Evolutionary conservation across 495 filamentous ascomycete species (phyloP).

Genomic region (Trichoderma virens): DNA sequence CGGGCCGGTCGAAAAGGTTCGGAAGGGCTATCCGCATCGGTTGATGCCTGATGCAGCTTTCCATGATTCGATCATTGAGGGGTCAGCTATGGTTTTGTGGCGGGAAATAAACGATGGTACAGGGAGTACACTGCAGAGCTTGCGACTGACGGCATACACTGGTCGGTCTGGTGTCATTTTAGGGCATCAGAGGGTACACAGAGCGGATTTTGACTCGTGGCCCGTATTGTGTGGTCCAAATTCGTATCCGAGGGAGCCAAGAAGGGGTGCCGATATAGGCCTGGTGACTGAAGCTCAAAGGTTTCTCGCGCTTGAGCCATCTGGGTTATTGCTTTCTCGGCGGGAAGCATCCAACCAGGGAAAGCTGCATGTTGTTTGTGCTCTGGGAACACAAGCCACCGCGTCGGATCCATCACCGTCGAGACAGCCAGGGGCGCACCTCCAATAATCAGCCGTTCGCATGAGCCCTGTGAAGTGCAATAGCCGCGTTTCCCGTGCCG

Average conservation of each 20-base stretch:
- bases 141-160: not conserved
- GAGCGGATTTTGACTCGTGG: not conserved
- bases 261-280: constrained; percentile 1
- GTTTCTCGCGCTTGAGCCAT: not conserved
- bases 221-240: not conserved
- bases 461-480: not conserved
- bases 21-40: constrained; percentile 4
- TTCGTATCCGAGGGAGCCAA: not conserved
- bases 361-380: not conserved
- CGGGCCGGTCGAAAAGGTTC: not conserved
- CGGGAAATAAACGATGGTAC: not conserved
- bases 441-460: not conserved
- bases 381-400: not conserved
- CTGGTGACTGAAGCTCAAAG: not conserved
- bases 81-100: not conserved
- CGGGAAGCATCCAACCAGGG: not conserved
- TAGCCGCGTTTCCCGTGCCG: not conserved
- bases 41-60: constrained; percentile 3
- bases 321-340: not conserved
- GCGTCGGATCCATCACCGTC: constrained; percentile 1
- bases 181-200: not conserved
- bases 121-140: not conserved
- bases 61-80: constrained; percentile 2
- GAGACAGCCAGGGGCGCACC: not conserved
- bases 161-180: not conserved